A percentile compares a stretch with the other conserved stretches of the same genome.
Conservation (phyloP, 1,284 basidiomycete species). For the Xerocomus tenax region DNA sequence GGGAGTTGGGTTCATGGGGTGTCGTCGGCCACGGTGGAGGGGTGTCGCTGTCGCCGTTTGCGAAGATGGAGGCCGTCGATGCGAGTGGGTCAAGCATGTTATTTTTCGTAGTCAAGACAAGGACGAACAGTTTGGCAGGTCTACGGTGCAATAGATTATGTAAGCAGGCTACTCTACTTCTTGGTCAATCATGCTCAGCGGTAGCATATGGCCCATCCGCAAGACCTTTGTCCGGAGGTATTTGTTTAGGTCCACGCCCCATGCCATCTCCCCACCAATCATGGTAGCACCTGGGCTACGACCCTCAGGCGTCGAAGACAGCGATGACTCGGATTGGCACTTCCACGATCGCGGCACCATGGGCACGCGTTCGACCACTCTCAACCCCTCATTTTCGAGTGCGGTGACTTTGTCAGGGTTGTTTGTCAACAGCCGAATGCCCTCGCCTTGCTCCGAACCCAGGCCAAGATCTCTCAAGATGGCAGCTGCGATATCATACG, state of each 20-base stretch:
- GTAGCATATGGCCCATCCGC: slow-evolving; percentile 92
- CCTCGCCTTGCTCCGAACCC: slow-evolving; percentile 48
- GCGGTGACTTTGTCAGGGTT: slow-evolving; percentile 96
- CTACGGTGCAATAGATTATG: slow-evolving; percentile 12
- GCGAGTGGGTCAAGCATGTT: slow-evolving; percentile 49
- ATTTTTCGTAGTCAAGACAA: not conserved
- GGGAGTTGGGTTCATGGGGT: slow-evolving; percentile 45
- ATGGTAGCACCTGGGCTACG: slow-evolving; percentile 68
- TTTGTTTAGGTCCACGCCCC: slow-evolving; percentile 86
- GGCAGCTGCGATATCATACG: slow-evolving; percentile 85
- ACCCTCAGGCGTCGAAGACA: slow-evolving; percentile 32
- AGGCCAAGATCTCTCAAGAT: slow-evolving; percentile 86
- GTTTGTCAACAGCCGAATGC: slow-evolving; percentile 85
- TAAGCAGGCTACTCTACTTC: slow-evolving; percentile 13
- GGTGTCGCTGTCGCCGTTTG: slow-evolving; percentile 32
- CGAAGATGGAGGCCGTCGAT: slow-evolving; percentile 42
- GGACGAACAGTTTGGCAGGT: not conserved
- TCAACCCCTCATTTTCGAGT: slow-evolving; percentile 75
- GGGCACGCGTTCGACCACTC: slow-evolving; percentile 75
- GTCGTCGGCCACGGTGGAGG: slow-evolving; percentile 54
- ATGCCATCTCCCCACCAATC: slow-evolving; percentile 72
- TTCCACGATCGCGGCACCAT: slow-evolving; percentile 94
- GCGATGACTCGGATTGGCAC: slow-evolving; percentile 20
- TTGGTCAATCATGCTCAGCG: slow-evolving; percentile 40
- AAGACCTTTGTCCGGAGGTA: slow-evolving; percentile 94